A percentile compares a stretch with the other conserved stretches of the same genome.
These are phyloP conservation scores for Helenozyma baotianmanensis DNA, from an alignment of 805 yeast genomes.

Conservation along the genomic window DNA sequence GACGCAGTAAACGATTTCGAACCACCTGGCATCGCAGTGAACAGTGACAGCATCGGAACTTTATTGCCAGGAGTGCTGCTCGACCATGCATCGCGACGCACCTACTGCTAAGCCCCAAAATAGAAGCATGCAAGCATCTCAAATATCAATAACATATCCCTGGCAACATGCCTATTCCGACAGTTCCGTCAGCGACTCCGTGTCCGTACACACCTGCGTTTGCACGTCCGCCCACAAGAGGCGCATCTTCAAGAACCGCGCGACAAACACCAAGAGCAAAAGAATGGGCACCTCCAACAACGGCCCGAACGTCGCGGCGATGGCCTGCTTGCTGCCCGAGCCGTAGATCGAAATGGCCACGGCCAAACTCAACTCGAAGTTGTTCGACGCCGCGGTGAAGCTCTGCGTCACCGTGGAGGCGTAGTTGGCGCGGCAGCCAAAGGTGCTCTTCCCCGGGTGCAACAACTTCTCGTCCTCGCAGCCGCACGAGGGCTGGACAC, in stretches of 20 bases:
- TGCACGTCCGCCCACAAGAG: conserved; percentile 24
- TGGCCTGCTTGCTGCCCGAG: conserved; percentile 45
- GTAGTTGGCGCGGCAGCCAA: conserved; percentile 37
- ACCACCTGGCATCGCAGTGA: too few species aligned
- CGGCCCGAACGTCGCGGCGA: conserved; percentile 60
- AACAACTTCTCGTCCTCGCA: conserved; percentile 29
- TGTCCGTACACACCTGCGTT: too few species aligned
- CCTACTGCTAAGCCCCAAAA: too few species aligned
- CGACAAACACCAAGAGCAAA: conserved; percentile 32
- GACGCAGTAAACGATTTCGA: too few species aligned
- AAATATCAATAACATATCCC: too few species aligned
- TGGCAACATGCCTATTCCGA: too few species aligned
- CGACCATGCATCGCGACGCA: too few species aligned
- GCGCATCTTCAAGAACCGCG: conserved; percentile 26
- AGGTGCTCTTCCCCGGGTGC: conserved; percentile 16
- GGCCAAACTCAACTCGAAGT: conserved; percentile 54
- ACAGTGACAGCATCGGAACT: too few species aligned
- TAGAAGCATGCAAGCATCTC: too few species aligned
- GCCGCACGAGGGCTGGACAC: conserved; percentile 29
- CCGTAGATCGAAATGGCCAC: conserved; percentile 52
- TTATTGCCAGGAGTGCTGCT: too few species aligned
- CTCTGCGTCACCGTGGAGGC: conserved; percentile 44
- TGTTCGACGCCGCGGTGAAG: conserved; percentile 55
- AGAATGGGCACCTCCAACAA: conserved; percentile 55
- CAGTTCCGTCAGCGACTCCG: too few species aligned